phyloP scores from a whole-genome alignment of 1,284 basidiomycete species.

The Golubevia pallescens region DNA sequence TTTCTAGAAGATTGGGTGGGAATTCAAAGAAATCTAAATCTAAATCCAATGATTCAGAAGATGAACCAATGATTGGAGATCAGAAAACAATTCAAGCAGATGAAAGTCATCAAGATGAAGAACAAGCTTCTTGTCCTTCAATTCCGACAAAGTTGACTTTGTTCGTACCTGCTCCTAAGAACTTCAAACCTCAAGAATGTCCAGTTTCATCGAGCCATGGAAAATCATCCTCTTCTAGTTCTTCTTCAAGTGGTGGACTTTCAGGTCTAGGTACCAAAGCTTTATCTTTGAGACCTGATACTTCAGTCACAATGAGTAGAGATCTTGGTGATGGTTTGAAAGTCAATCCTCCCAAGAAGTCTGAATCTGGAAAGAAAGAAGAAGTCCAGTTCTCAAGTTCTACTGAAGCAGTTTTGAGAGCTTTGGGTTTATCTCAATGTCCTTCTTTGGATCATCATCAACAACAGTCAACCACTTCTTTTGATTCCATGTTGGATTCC shows the following conservation, averaged over 20 bases:
- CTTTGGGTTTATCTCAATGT: neutral
- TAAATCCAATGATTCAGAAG: neutral
- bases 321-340: neutral
- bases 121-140: neutral
- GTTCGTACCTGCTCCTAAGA: neutral
- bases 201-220: neutral
- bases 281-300: neutral
- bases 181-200: neutral
- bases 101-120: neutral
- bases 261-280: neutral
- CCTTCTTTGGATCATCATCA: neutral
- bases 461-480: neutral
- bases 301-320: neutral
- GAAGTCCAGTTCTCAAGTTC: neutral
- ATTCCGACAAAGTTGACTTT: neutral
- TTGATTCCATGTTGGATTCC: neutral
- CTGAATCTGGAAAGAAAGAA: neutral
- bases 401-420: neutral
- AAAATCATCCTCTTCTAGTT: neutral
- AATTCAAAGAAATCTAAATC: no score
- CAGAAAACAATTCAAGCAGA: no score
- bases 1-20: neutral
- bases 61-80: neutral
- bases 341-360: neutral
- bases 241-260: neutral